Evolutionary conservation across 208 protist genomes (phyloP), one percentile per base, ranked within the genome.

Genomic region (Acanthamoeba polyphaga): DNA sequence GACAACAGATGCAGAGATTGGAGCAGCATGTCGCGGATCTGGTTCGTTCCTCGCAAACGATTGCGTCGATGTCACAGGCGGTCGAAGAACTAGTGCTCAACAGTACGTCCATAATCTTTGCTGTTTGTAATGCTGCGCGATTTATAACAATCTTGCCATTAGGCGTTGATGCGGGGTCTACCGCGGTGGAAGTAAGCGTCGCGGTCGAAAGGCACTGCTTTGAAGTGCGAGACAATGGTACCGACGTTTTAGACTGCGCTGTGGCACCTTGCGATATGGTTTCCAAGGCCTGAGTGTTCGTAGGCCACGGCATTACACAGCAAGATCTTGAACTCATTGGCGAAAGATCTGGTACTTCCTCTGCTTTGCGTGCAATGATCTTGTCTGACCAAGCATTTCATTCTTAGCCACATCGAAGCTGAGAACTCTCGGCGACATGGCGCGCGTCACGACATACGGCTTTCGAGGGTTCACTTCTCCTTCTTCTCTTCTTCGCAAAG

Each of bases 181-280:
- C 64, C 10, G 13, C 58, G 27, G 43, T 92, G 24, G 87, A 78
- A 15, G 87, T 92, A 7, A 92, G 87, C 38, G 32, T 76, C 55
- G 87, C 10, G 5, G 38, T 58, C 8, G 34, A 46, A 19, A 19
- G 64, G 9, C 15, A 13, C 4, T 17, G 22, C 24, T 72, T 92
- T 32, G 87, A 92, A 53, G 87, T 92, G 3, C 49, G 87, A 43
- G 87, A 92, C 43, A 76, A 92, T 58, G 87, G 87, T 76, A 92
- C 62, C 64, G 29, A 5, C n/a, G 64, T 17, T 19, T 80, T 3
- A 27, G n/a, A 29, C 13, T 38, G n/a, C 70, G 46, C 7, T 66
- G 6, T 1, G 2, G 15, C 60, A 66, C 15, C 60, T 66, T 66
- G 15, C 22, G 8, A 27, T 66, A 24, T 27, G 15, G 15, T n/a